Percentiles rank a stretch among this genome's conserved stretches.
Conservation (phyloP, 73 alveolate genomes). For the Blepharisma stoltei region DNA sequence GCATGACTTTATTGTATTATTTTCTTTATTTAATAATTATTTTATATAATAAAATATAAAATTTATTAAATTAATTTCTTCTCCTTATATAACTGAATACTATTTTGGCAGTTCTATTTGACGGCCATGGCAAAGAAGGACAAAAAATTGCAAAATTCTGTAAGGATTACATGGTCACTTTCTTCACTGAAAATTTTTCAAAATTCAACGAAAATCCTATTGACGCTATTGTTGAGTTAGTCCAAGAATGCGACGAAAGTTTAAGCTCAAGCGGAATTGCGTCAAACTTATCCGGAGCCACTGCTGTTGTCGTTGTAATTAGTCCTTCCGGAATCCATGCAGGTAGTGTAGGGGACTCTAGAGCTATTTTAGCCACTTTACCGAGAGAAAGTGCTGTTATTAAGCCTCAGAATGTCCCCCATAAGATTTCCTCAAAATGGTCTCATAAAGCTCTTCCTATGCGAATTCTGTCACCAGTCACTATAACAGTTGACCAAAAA, state of each 20-base stretch:
- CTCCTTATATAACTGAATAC: too few relatives aligned
- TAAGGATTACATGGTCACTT: neutral
- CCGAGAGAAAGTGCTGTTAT: neutral
- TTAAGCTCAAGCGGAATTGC: neutral
- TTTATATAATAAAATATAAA: too few relatives aligned
- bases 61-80: too few relatives aligned
- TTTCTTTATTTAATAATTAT: too few relatives aligned
- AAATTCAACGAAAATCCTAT: neutral
- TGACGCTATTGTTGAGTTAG: neutral
- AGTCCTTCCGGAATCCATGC: constrained; percentile 31
- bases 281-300: constrained; percentile 12
- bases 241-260: constrained; percentile 8
- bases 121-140: constrained; percentile 34
- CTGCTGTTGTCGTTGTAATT: constrained; percentile 20
- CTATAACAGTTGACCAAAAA: neutral
- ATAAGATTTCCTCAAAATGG: too few relatives aligned
- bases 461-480: neutral
- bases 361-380: constrained; percentile 40
- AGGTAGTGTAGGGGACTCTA: constrained; percentile 58
- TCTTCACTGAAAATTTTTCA: neutral
- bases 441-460: neutral
- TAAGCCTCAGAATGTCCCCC: too few relatives aligned
- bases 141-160: neutral
- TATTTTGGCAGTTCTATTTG: constrained; percentile 25
- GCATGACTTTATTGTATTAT: too few relatives aligned